These are phyloP conservation scores for Peronospora belbahrii DNA, from an alignment of 352 stramenopile species.

Conservation along the genomic window DNA sequence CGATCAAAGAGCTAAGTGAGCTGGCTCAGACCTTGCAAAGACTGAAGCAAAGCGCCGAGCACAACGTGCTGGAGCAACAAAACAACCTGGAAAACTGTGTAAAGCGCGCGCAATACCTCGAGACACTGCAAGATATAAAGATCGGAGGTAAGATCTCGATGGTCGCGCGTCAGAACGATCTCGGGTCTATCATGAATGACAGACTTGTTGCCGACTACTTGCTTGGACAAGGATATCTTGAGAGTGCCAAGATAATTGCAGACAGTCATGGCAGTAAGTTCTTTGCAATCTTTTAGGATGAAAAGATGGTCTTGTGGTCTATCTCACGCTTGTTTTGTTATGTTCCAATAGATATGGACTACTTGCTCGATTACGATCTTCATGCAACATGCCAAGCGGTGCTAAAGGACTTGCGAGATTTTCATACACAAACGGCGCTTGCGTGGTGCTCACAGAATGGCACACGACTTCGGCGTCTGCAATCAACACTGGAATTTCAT, in stretches of 20 bases:
- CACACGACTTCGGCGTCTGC: slow-evolving; percentile 57
- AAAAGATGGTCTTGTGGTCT: background rate
- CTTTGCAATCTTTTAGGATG: background rate
- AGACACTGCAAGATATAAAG: slow-evolving; percentile 30
- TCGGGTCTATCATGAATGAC: slow-evolving; percentile 25
- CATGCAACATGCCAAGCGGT: slow-evolving; percentile 48
- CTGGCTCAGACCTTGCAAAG: slow-evolving; percentile 37
- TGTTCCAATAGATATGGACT: slow-evolving; percentile 32
- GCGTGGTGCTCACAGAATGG: slow-evolving; percentile 67
- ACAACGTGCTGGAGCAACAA: slow-evolving; percentile 40
- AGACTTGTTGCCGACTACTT: slow-evolving; percentile 73
- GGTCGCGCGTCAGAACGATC: background rate
- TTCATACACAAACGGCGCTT: slow-evolving; percentile 45
- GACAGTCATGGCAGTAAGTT: slow-evolving; percentile 37
- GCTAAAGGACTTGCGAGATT: slow-evolving; percentile 41
- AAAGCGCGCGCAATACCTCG: slow-evolving; percentile 35
- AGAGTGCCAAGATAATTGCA: slow-evolving; percentile 62
- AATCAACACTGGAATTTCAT: slow-evolving; percentile 66
- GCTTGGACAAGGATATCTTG: slow-evolving; percentile 52
- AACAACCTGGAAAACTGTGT: slow-evolving; percentile 46
- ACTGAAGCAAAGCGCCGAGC: slow-evolving; percentile 44
- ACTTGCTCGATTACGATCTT: slow-evolving; percentile 61
- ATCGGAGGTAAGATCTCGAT: slow-evolving; percentile 9
- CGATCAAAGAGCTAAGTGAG: slow-evolving; percentile 40
- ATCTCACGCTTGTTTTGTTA: slow-evolving; percentile 2